These are phyloP conservation scores for Rubia occidens DNA, from an alignment of 305 asterid genomes.

Conservation along the genomic window DNA sequence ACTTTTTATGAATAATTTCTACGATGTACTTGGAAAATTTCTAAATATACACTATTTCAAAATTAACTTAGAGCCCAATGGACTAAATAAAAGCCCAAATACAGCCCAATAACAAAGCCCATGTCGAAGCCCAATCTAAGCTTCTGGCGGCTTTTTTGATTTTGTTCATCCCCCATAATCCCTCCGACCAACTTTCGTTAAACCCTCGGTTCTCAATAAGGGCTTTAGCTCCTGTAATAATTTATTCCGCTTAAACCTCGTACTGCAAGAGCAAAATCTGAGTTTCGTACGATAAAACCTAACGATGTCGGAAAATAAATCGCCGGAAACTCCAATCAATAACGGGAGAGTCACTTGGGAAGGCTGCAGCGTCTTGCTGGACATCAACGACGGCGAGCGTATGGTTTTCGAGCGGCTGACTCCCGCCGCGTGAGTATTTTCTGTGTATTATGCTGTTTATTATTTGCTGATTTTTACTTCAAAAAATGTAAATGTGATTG, in stretches of 20 bases:
- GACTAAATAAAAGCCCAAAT: not conserved
- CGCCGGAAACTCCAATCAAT: slow-evolving; percentile 24
- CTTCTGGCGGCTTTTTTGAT: slow-evolving; percentile 2
- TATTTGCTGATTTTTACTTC: not conserved
- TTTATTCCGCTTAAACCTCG: not conserved
- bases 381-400: slow-evolving; percentile 84
- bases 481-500: not conserved
- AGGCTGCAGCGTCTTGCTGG: slow-evolving; percentile 91
- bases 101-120: not conserved
- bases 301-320: slow-evolving; percentile 29
- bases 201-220: slow-evolving; percentile 1
- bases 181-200: not conserved
- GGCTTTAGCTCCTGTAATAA: not conserved
- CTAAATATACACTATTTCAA: too few species aligned
- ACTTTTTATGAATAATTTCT: too few species aligned
- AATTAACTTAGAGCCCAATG: too few species aligned
- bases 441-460: not conserved
- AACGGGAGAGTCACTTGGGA: slow-evolving; percentile 73
- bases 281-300: not conserved
- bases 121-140: not conserved
- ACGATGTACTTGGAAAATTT: too few species aligned
- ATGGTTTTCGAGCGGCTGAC: slow-evolving; percentile 89
- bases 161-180: not conserved
- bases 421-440: slow-evolving; percentile 53
- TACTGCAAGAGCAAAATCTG: not conserved